Conservation (phyloP, 2,329 filamentous ascomycete species). For the Botrytis tulipae region DNA sequence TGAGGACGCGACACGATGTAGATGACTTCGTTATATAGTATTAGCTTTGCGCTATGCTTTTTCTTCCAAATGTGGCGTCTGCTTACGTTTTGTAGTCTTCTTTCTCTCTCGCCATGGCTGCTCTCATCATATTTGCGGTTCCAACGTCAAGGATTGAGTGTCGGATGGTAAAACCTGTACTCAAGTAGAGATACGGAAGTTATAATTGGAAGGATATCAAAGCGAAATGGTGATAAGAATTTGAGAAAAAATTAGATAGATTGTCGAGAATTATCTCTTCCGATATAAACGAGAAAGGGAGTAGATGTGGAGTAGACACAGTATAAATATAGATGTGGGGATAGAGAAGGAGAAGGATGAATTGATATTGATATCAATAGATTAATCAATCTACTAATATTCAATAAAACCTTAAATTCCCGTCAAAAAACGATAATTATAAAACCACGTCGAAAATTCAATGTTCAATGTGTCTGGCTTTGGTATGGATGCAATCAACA, state of each 20-base stretch:
- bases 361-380: background rate
- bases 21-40: background rate
- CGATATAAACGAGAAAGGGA: background rate
- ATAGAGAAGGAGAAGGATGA: background rate
- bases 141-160: background rate
- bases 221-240: background rate
- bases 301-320: background rate
- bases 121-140: background rate
- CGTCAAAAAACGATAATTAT: accelerated
- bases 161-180: background rate
- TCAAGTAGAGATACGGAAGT: too few relatives aligned
- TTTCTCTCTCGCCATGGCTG: background rate
- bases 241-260: background rate
- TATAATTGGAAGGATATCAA: background rate
- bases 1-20: constrained; percentile 8
- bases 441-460: background rate
- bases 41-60: background rate
- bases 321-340: background rate
- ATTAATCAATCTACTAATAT: background rate
- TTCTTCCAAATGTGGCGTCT: background rate
- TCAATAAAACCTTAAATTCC: background rate
- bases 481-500: background rate
- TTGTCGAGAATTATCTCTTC: background rate
- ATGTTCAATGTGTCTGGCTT: background rate
- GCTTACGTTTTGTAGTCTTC: background rate